These are phyloP conservation scores for Amanita rubescens DNA, from an alignment of 768 basidiomycete genomes.

Conservation along the genomic window DNA sequence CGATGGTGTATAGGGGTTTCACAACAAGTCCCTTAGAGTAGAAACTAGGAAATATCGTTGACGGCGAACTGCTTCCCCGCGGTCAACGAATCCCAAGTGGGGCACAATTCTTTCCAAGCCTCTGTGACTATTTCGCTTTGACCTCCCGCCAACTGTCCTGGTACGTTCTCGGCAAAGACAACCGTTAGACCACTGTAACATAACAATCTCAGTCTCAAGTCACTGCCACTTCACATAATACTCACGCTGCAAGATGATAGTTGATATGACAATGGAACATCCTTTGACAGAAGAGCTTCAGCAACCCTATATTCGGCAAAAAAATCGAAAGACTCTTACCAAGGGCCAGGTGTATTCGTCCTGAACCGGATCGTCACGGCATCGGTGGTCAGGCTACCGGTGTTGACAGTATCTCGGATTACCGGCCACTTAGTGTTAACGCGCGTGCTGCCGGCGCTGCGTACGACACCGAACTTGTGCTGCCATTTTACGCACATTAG, in stretches of 20 bases:
- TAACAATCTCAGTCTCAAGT: neutral
- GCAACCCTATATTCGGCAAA: neutral
- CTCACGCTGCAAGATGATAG: constrained; percentile 3
- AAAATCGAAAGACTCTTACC: neutral
- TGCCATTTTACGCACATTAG: constrained; percentile 9
- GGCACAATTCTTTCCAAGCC: constrained; percentile 6
- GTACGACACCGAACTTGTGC: constrained; percentile 33
- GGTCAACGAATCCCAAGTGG: constrained; percentile 1
- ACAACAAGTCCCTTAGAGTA: too few relatives aligned
- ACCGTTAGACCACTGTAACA: constrained; percentile 2
- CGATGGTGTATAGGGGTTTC: too few relatives aligned
- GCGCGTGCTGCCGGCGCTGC: constrained; percentile 28
- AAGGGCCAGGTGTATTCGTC: constrained; percentile 8
- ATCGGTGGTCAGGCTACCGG: neutral
- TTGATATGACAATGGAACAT: constrained; percentile 6
- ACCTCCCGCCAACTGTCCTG: neutral
- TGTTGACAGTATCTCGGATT: constrained; percentile 5
- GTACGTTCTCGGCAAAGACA: constrained; percentile 5
- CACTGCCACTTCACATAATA: neutral
- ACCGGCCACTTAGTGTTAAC: constrained; percentile 35
- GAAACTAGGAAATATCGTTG: neutral
- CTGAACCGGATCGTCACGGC: constrained; percentile 6
- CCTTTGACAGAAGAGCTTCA: neutral
- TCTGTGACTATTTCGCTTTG: neutral
- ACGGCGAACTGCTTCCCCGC: constrained; percentile 2